phyloP scores from a whole-genome alignment of 441 rosid genomes.

The Populus hybrid region DNA sequence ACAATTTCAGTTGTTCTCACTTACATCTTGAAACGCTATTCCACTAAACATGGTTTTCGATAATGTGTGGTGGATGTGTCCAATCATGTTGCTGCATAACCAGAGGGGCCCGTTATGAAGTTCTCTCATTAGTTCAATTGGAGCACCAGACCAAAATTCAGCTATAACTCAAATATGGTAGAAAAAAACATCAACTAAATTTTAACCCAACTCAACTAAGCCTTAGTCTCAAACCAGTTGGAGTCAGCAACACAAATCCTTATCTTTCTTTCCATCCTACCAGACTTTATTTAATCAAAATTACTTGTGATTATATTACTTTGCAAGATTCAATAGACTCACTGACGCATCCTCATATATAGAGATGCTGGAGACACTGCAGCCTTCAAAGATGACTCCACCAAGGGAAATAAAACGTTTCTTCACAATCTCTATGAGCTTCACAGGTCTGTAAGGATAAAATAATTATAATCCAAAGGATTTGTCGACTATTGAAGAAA shows the following conservation, averaged over 20 bases:
- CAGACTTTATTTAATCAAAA: neutral
- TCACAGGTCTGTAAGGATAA: conserved; percentile 64
- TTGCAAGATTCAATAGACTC: conserved; percentile 28
- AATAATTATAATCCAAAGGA: conserved; percentile 2
- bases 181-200: neutral
- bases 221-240: neutral
- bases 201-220: conserved; percentile 1
- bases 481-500: neutral
- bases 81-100: neutral
- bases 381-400: conserved; percentile 81
- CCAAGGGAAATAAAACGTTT: conserved; percentile 71
- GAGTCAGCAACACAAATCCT: neutral
- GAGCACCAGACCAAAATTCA: neutral
- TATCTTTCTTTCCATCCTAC: neutral
- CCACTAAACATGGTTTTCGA: neutral
- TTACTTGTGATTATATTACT: neutral
- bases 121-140: neutral
- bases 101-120: neutral
- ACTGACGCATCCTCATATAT: conserved; percentile 66
- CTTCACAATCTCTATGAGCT: conserved; percentile 80
- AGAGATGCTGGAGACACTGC: conserved; percentile 57
- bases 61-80: neutral
- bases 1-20: neutral
- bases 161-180: neutral
- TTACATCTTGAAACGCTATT: neutral